Evolutionary conservation across 495 filamentous ascomycete species (phyloP).

Genomic region (Xylaria palmicola): DNA sequence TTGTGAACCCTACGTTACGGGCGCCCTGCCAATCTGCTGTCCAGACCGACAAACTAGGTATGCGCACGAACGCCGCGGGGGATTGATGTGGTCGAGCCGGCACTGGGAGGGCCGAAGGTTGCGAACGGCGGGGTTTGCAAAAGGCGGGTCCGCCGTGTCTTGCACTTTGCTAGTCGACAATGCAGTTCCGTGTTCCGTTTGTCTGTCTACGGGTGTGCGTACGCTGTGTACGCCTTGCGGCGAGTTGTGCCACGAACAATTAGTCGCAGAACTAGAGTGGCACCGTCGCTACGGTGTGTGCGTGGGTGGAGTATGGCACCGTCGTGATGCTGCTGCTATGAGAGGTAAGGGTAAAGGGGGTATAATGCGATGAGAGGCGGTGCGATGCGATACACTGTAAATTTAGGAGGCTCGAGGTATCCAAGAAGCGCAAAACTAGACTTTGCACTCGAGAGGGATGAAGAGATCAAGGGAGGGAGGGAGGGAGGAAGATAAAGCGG

Average conservation of each 20-base stretch:
- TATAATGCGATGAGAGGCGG: neutral
- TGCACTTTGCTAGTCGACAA: too few relatives aligned
- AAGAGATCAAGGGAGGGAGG: neutral
- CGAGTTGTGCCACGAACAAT: neutral
- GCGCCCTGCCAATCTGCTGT: neutral
- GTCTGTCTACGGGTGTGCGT: neutral
- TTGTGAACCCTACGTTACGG: neutral
- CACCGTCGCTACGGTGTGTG: neutral
- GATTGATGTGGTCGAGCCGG: neutral
- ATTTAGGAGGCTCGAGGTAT: neutral
- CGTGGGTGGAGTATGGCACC: neutral
- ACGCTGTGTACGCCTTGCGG: too few relatives aligned
- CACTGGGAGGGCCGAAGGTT: neutral
- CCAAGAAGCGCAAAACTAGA: neutral
- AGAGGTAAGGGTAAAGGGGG: too few relatives aligned
- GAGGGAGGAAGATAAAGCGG: neutral
- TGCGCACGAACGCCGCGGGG: neutral
- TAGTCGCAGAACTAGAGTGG: neutral
- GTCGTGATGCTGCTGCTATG: neutral
- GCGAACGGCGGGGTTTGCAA: constrained; percentile 3
- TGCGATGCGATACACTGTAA: neutral
- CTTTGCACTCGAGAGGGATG: too few relatives aligned
- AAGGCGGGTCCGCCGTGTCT: constrained; percentile 5
- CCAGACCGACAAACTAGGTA: neutral
- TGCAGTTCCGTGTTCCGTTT: too few relatives aligned